Evolutionary conservation across 2,329 filamentous ascomycete genomes (phyloP), one percentile per base, ranked within the genome.

Genomic region (Aureobasidium uvarum): DNA sequence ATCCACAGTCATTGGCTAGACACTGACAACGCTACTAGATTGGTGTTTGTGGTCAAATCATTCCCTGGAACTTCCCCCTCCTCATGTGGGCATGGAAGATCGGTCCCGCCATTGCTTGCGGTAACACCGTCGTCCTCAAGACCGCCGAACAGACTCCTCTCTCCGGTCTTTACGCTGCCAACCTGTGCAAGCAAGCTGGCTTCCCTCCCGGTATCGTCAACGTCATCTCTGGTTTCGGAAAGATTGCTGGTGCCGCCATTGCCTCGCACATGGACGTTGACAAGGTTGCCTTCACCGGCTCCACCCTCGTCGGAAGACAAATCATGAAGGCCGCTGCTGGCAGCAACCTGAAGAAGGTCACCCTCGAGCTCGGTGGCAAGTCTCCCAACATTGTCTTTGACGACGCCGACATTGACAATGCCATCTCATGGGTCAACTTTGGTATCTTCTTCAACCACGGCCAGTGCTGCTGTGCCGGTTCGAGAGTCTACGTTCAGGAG

Each of bases 41-140:
- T 69, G 89, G 89, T 77, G 89, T 92, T 67, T 92, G 91, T 77
- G 92, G 88, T 74, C 91, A 95, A 78, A 93, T 94, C 74, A 94
- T 95, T 72, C 91, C 91, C 68, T 93, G 90, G 90, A 94, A 94
- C 82, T 94, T 92, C 81, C 90, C 90, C 8, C 81, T 94, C 52
- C 85, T 90, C 74, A 93, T 93, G 89, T 85, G 84, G 84, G 75
- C 85, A 62, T 96, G 91, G 91, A 96, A 96, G 85, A 87, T 91
- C 68, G 88, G 84, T 67, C 89, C 89, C 56, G 89, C 89, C 51
- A 81, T 92, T 72, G 87, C 88, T 70, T 86, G 86, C 43, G 89
- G 89, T 73, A 91, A 91, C 84, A 85, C 83, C 5, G 75, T 92
- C 65, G 84, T 92, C 73, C 78, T 92, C 74, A 92, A 92, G 85